Conservation (phyloP, 1,284 basidiomycete genomes). For the Ceratobasidium sp. region DNA sequence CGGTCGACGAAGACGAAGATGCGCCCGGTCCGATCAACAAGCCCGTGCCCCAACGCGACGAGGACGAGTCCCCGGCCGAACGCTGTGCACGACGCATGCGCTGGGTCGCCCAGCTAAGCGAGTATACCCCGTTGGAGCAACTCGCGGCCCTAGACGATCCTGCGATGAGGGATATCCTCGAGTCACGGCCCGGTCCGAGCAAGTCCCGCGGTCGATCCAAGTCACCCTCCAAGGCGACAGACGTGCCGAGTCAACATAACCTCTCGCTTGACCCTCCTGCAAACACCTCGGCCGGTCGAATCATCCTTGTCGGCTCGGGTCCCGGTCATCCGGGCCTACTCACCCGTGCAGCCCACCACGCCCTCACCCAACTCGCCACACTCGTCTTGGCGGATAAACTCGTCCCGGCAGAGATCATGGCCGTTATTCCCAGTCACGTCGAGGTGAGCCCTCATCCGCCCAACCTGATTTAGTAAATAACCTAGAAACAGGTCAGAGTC, state of each 20-base stretch:
- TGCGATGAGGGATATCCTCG: constrained; percentile 72
- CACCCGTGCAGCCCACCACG: constrained; percentile 83
- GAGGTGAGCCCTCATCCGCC: constrained; percentile 58
- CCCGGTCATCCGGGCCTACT: constrained; percentile 93
- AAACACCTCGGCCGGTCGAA: constrained; percentile 60
- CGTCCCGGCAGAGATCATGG: constrained; percentile 89
- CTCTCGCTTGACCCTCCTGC: constrained; percentile 33
- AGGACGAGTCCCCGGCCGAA: constrained; percentile 60
- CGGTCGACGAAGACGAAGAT: constrained; percentile 57
- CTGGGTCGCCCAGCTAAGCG: constrained; percentile 91
- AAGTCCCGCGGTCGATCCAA: constrained; percentile 43
- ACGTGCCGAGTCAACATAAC: constrained; percentile 47
- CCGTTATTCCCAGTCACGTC: constrained; percentile 78
- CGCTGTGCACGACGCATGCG: constrained; percentile 70
- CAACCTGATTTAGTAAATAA: not conserved
- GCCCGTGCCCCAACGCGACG: constrained; percentile 70
- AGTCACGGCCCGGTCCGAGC: constrained; percentile 7
- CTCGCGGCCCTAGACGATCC: constrained; percentile 70
- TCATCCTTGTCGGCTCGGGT: constrained; percentile 91
- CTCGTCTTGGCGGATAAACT: constrained; percentile 95
- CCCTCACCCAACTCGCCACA: constrained; percentile 80
- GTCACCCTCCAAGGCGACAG: constrained; percentile 18
- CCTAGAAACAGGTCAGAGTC: constrained; percentile 56
- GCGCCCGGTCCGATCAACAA: constrained; percentile 73
- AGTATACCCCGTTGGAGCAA: constrained; percentile 89